Evolutionary conservation across 2,329 filamentous ascomycete species (phyloP), one percentile per base, ranked within the genome.

Genomic region (Colletotrichum sp.): DNA sequence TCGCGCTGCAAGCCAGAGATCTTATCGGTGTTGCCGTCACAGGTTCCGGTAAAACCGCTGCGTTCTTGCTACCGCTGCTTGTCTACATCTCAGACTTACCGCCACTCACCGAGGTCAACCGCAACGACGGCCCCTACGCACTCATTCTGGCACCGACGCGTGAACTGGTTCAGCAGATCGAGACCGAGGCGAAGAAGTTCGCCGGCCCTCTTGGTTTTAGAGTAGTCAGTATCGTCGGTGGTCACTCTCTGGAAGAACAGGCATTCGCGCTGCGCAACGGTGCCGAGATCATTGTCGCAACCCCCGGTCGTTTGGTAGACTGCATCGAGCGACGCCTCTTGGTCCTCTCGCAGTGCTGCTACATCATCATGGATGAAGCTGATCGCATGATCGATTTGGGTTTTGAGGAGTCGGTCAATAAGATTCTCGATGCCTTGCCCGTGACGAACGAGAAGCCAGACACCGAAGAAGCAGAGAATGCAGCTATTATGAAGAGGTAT

Each of bases 361-460:
- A 99, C 86, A 92, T 99, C 72, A 98, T 99, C 86, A 98, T 99
- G 96, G 97, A 99, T 84, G 97, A 99, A 90, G 97, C 97, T 49
- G 97, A 99, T 86, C 95, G 96, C 71, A 99, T 99, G 97, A 98
- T 99, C 78, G 97, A 99, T 83, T 92, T 99, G 77, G 97, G 97
- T 62, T 99, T 99, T 83, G 97, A 99, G 86, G 97, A 99, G 81
- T 95, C 96, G 0, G 95, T 99, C 75, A 99, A 98, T 86, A 98
- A 98, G 86, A 99, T 99, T 80, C 92, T 99, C 62, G 96, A 98
- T 80, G 96, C 97, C 3, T 91, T 99, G 3, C 97, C 97, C 1
- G 95, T 98, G 9, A 90, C 91, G 66, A 99, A 99, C 85, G 95
- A 98, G 85, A 99, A 99, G 85, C 97, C 97, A 1, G 97, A 99